Evolutionary conservation across 2,329 filamentous ascomycete species (phyloP).

Genomic region (Onygena corvina): DNA sequence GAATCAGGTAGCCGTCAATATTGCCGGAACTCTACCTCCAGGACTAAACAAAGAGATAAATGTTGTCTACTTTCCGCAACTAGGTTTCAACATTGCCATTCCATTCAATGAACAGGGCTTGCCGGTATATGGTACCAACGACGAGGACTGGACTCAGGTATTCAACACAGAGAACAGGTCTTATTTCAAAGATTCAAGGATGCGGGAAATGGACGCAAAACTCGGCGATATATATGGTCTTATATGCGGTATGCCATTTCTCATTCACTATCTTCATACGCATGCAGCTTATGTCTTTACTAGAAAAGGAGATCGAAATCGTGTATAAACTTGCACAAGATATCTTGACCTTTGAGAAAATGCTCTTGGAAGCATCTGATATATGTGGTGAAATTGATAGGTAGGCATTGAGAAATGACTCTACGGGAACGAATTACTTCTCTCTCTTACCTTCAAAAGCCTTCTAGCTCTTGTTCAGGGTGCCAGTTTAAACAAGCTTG

Average conservation of each 20-base stretch:
- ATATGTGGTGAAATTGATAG: constrained; percentile 74
- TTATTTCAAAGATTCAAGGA: constrained; percentile 78
- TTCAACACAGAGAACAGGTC: constrained; percentile 59
- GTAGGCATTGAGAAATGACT: constrained; percentile 21
- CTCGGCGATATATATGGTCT: constrained; percentile 75
- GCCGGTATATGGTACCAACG: constrained; percentile 52
- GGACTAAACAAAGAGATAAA: constrained; percentile 47
- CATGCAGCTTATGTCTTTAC: background rate
- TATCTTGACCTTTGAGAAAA: constrained; percentile 55
- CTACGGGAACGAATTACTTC: background rate
- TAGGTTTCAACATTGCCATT: constrained; percentile 77
- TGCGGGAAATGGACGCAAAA: constrained; percentile 66
- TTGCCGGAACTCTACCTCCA: constrained; percentile 52
- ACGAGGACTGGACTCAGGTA: constrained; percentile 61
- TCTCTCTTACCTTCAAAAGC: constrained; percentile 32
- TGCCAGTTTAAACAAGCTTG: constrained; percentile 61
- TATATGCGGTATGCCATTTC: constrained; percentile 53
- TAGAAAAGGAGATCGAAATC: constrained; percentile 81
- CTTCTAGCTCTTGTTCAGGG: constrained; percentile 67
- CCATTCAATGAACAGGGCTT: constrained; percentile 49
- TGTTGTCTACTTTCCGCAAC: constrained; percentile 81
- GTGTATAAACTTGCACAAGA: constrained; percentile 61
- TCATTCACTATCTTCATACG: constrained; percentile 16
- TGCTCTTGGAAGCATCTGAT: constrained; percentile 59
- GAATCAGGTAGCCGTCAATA: constrained; percentile 51